Evolutionary conservation across 192 early-diverging fungal species (phyloP), one percentile per base, ranked within the genome.

Genomic region (Rhizophagus sp.): DNA sequence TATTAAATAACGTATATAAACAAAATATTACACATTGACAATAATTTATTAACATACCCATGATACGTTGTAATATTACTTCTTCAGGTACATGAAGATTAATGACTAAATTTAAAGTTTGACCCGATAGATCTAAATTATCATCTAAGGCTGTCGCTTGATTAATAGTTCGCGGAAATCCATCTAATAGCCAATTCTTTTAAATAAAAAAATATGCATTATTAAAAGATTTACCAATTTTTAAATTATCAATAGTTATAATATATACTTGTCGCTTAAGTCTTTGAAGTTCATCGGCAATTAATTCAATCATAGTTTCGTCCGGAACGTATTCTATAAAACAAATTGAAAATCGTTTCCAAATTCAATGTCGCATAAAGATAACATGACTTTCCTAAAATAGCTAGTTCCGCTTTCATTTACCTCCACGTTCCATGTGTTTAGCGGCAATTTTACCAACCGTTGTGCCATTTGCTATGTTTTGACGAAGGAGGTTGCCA

Each of bases 21-120:
- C 11, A 25, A 70, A 79, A 41, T 79, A 65, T 79, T 66, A 62
- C 1, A 34, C 1, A 62, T 63, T 49, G 11, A 10, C 64, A 30
- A 36, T 9, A 11, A 76, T 64, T 39, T 24, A 50, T 36, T 22
- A 27, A 52, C 73, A 76, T 88, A 87, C 91, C 91, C 86, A 94
- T 92, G 66, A 99, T 97, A 12, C 97, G 90, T 78, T 95, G 87
- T 73, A 99, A 81, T 66, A 98, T 97, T 15, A 95, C 94, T 73
- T 90, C 89, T 81, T 96, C 94, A 12, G 97, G 96, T 25, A 99
- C 97, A 76, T 93, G 91, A 73, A 99, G 84, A 81, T 98, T 95
- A 62, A 98, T 89, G 22, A 97, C 96, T 11, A 94, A 81, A 81
- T 94, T 94, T 66, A 98, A 85, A 17, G 93, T 88, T 81, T 93